phyloP scores from a whole-genome alignment of 306 rosid genomes.

The Prunus persica region DNA sequence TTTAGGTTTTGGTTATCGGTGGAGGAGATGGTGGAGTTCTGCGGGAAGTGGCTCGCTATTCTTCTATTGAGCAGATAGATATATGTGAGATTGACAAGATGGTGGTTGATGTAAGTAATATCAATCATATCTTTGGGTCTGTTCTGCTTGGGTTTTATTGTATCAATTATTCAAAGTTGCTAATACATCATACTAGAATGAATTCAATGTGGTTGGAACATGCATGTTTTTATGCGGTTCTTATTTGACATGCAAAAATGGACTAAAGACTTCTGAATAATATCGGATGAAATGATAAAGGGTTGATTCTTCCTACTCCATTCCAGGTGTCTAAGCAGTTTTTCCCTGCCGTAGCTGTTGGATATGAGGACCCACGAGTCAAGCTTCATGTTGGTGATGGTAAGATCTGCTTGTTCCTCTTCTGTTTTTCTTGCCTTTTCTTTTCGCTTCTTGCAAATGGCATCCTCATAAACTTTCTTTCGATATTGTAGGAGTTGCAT shows the following conservation, averaged over 20 bases:
- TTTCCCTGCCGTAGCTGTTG: constrained; percentile 81
- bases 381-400: constrained; percentile 86
- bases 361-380: constrained; percentile 83
- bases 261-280: neutral
- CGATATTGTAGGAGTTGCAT: constrained; percentile 76
- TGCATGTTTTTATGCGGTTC: neutral
- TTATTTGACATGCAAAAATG: neutral
- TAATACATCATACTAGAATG: neutral
- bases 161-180: neutral
- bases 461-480: constrained; percentile 25
- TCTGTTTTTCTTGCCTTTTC: neutral
- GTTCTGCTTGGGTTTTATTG: neutral
- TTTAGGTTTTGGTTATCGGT: constrained; percentile 94
- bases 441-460: neutral
- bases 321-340: constrained; percentile 78
- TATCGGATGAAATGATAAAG: neutral
- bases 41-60: constrained; percentile 92
- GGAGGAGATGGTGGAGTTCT: constrained; percentile 99
- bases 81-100: constrained; percentile 98
- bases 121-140: neutral
- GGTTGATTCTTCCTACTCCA: neutral
- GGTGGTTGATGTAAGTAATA: constrained; percentile 81
- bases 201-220: neutral
- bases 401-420: constrained; percentile 33
- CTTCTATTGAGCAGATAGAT: constrained; percentile 78